phyloP scores from a whole-genome alignment of 257 asterid species.

The Nyctanthes arbortristis region DNA sequence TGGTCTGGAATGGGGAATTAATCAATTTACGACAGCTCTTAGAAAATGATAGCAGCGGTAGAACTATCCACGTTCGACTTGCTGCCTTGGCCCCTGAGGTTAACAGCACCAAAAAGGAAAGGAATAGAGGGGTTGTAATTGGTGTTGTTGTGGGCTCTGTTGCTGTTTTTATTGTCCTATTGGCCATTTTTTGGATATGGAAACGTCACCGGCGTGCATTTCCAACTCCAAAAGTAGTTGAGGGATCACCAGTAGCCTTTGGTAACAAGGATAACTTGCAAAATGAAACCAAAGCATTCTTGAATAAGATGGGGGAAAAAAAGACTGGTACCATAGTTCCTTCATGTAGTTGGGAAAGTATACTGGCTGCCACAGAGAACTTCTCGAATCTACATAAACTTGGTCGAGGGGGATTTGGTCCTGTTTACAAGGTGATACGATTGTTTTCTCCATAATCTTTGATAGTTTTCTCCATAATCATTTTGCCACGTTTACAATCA shows the following conservation, averaged over 20 bases:
- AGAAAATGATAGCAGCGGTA: constrained; percentile 14
- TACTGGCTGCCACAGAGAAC: too few relatives aligned
- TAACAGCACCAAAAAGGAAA: too few relatives aligned
- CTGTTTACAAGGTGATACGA: constrained; percentile 45
- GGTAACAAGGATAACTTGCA: constrained; percentile 37
- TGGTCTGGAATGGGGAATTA: constrained; percentile 20
- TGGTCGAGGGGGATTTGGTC: constrained; percentile 61
- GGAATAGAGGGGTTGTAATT: too few relatives aligned
- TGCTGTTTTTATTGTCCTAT: constrained; percentile 17
- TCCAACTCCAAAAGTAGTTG: constrained; percentile 23
- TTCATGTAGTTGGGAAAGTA: too few relatives aligned
- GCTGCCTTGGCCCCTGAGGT: too few relatives aligned
- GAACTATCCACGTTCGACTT: too few relatives aligned
- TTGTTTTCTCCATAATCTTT: too few relatives aligned
- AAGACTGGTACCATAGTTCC: too few relatives aligned
- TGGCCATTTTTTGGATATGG: constrained; percentile 22
- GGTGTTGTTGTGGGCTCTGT: too few relatives aligned
- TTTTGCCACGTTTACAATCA: too few relatives aligned
- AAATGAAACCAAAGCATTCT: constrained; percentile 43
- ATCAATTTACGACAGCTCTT: constrained; percentile 17
- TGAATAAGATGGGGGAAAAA: constrained; percentile 48
- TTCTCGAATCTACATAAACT: too few relatives aligned
- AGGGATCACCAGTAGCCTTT: constrained; percentile 43
- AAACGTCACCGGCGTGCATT: constrained; percentile 15
- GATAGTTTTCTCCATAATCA: too few relatives aligned